phyloP scores from a whole-genome alignment of 2,329 filamentous ascomycete genomes.

The Xylariaceae sp. region DNA sequence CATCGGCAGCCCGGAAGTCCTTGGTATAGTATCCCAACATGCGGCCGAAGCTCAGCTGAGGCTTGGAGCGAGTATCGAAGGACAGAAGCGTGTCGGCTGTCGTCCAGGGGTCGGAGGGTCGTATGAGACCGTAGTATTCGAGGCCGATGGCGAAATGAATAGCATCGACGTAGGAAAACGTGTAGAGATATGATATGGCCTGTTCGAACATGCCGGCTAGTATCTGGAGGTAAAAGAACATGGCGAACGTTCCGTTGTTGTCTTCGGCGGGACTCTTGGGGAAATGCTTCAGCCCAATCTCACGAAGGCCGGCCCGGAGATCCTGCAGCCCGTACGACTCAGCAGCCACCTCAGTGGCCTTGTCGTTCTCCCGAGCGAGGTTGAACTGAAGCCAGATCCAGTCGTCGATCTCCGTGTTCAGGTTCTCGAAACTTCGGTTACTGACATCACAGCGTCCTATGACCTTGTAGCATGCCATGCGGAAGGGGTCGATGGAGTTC shows the following conservation, averaged over 20 bases:
- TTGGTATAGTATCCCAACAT: constrained; percentile 93
- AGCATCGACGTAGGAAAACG: constrained; percentile 85
- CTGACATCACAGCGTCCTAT: constrained; percentile 72
- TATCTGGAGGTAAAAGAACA: constrained; percentile 90
- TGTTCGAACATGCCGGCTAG: constrained; percentile 91
- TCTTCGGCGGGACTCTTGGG: constrained; percentile 74
- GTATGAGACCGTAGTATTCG: constrained; percentile 81
- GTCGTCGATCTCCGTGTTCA: constrained; percentile 62
- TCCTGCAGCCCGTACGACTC: constrained; percentile 61
- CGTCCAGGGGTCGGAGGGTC: constrained; percentile 74
- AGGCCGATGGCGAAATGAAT: constrained; percentile 92
- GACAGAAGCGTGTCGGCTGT: constrained; percentile 65
- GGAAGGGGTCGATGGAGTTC: constrained; percentile 86
- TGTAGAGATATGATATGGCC: constrained; percentile 84
- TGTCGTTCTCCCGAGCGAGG: constrained; percentile 60
- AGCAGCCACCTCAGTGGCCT: constrained; percentile 57
- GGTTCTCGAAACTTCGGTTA: constrained; percentile 57
- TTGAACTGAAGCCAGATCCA: constrained; percentile 71
- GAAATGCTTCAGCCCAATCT: constrained; percentile 90
- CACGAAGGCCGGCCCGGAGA: constrained; percentile 73
- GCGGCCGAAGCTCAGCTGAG: constrained; percentile 90
- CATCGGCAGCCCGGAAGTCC: constrained; percentile 88
- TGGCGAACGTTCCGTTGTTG: constrained; percentile 68
- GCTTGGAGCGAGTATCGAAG: constrained; percentile 60
- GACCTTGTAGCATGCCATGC: constrained; percentile 97